Percentiles rank a stretch among this genome's conserved stretches.
Evolutionary conservation across 441 rosid genomes (phyloP).

Genomic region (Adansonia rubrostipa): DNA sequence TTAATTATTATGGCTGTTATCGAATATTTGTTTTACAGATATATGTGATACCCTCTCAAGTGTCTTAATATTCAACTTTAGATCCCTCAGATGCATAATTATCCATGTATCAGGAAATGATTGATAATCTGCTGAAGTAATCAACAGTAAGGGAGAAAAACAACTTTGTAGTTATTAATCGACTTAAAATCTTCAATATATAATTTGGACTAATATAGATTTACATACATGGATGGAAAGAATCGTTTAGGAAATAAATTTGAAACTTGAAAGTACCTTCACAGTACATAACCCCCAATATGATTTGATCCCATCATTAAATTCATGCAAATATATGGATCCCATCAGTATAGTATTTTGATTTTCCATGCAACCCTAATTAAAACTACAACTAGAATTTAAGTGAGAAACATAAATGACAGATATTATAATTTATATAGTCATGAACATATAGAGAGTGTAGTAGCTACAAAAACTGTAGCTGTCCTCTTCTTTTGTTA

Average conservation of each 20-base stretch:
- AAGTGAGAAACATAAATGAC: slow-evolving; percentile 7
- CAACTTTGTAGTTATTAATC: background rate
- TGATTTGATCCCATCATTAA: slow-evolving; percentile 4
- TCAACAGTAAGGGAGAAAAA: background rate
- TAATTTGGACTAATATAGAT: background rate
- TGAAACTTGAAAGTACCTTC: background rate
- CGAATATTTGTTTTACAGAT: background rate
- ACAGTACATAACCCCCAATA: background rate
- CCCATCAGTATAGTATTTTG: background rate
- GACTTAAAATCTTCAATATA: background rate
- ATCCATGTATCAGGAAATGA: background rate
- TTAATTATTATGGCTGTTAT: background rate
- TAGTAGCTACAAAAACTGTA: slow-evolving; percentile 4
- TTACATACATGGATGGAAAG: background rate
- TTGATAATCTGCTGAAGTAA: background rate
- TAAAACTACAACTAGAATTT: background rate
- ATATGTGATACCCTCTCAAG: background rate
- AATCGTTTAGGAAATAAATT: slow-evolving; percentile 9
- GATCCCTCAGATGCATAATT: background rate
- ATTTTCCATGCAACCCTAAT: slow-evolving; percentile 5
- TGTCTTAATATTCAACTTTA: background rate
- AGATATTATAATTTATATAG: background rate
- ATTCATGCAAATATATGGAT: background rate
- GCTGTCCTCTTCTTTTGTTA: background rate
- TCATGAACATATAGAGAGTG: background rate